These are phyloP conservation scores for Chaetomiaceae sp. DNA, from an alignment of 2,329 filamentous ascomycete species.

Conservation along the genomic window DNA sequence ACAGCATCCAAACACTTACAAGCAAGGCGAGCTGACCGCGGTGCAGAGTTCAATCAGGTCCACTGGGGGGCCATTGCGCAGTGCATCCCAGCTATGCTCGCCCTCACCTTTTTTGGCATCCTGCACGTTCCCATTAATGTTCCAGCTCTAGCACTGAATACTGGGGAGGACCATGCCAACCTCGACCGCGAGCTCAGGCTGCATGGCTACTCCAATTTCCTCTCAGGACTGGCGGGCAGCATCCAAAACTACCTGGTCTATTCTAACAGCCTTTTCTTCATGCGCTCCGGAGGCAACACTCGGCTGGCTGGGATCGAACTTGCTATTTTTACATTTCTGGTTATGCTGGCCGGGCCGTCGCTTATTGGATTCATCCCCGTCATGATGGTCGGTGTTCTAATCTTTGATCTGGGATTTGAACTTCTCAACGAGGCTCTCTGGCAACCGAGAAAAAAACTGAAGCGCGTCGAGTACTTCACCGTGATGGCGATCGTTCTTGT, in stretches of 20 bases:
- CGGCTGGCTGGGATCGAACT: slow-evolving; percentile 81
- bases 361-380: slow-evolving; percentile 93
- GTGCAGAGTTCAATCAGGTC: slow-evolving; percentile 68
- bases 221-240: slow-evolving; percentile 81
- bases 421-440: slow-evolving; percentile 83
- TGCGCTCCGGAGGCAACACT: slow-evolving; percentile 82
- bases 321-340: slow-evolving; percentile 68
- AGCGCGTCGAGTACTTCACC: slow-evolving; percentile 81
- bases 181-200: slow-evolving; percentile 87
- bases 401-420: slow-evolving; percentile 92
- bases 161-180: slow-evolving; percentile 85
- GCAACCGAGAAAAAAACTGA: slow-evolving; percentile 81
- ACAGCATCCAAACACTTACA: neutral
- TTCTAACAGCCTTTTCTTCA: slow-evolving; percentile 95
- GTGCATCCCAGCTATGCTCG: slow-evolving; percentile 90
- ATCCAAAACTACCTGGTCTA: slow-evolving; percentile 98
- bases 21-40: slow-evolving; percentile 21
- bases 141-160: slow-evolving; percentile 82
- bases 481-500: slow-evolving; percentile 85
- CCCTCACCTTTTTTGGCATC: slow-evolving; percentile 93
- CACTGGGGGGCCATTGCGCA: slow-evolving; percentile 78
- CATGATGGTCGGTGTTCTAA: slow-evolving; percentile 92
- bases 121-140: slow-evolving; percentile 98
- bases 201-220: slow-evolving; percentile 85
- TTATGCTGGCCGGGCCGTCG: slow-evolving; percentile 78